Conservation (phyloP, 371 early-diverging fungal genomes). For the Blastocladiella emersonii region DNA sequence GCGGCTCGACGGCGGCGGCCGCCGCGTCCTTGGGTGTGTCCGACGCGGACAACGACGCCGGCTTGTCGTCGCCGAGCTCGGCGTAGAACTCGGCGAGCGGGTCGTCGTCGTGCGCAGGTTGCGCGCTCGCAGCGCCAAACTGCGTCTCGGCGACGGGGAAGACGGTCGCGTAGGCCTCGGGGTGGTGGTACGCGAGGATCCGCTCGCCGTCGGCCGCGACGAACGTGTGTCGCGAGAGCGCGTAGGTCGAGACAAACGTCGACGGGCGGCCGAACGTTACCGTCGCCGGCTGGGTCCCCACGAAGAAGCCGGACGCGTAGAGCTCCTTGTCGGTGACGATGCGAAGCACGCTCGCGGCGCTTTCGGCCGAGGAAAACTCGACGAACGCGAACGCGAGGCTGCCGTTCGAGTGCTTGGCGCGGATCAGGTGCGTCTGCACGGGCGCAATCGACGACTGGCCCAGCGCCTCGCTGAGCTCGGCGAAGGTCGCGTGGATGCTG, state of each 20-base stretch:
- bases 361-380: too few relatives aligned
- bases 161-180: not conserved
- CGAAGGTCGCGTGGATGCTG: too few relatives aligned
- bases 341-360: not conserved
- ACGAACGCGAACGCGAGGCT: too few relatives aligned
- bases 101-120: not conserved
- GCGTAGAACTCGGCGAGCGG: slow-evolving; percentile 4
- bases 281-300: not conserved
- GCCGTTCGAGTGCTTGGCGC: too few relatives aligned
- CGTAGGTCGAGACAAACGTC: not conserved
- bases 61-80: not conserved
- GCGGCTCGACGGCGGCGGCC: not conserved
- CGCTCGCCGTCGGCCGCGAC: not conserved
- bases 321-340: not conserved
- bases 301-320: slow-evolving; percentile 3
- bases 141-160: not conserved
- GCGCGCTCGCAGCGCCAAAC: not conserved
- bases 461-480: too few relatives aligned
- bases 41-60: not conserved
- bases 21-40: not conserved
- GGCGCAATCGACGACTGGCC: too few relatives aligned
- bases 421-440: too few relatives aligned
- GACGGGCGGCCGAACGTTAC: not conserved
- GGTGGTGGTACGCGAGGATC: slow-evolving; percentile 1
- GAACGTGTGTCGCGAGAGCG: not conserved